Evolutionary conservation across 768 basidiomycete species (phyloP), one percentile per base, ranked within the genome.

Genomic region (Tulasnella sp.): DNA sequence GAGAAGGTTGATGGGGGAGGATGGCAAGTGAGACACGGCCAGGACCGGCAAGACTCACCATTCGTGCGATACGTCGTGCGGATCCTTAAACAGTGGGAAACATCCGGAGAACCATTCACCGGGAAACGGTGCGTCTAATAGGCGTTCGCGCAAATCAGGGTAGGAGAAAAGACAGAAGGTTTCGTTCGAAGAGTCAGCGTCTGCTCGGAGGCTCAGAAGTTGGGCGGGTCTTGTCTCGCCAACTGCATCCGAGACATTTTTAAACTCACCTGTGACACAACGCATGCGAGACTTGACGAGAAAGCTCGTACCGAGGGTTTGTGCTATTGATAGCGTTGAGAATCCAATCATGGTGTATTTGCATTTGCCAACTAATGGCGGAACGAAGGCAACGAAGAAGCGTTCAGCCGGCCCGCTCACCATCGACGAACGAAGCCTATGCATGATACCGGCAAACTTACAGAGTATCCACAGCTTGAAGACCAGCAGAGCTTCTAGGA

Each of bases 1-100:
- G 8, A 24, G 60, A 64, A 31, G n/a, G 31, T 14, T 5, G 12
- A 12, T n/a, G 60, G 60, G 60, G 12, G n/a, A 12, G 60, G 60
- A 64, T 24, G 60, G 60, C 12, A 24, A 64, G 42, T 64, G 60
- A 64, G 60, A 64, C 60, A 64, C 60, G 60, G 60, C n/a, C 48
- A 64, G 60, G 60, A 64, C 60, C 60, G 60, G 60, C 60, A 64
- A 64, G 60, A 64, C 60, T 64, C n/a, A 64, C 60, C 60, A 64
- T 64, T 64, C 60, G 60, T 64, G 60, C 31, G 60, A 6, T 8
- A 64, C n/a, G 4, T 18, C 24, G 31, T 64, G 60, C 31, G 31
- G n/a, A 1, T 31, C 7, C 5, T 18, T 28, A 24, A 64, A 64
- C 24, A 64, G 60, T 64, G 60, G 60, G 60, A 64, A 64, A n/a